Base-by-base conservation (phyloP, 345 rosid genomes). In the Eucalyptus microcorys region DNA sequence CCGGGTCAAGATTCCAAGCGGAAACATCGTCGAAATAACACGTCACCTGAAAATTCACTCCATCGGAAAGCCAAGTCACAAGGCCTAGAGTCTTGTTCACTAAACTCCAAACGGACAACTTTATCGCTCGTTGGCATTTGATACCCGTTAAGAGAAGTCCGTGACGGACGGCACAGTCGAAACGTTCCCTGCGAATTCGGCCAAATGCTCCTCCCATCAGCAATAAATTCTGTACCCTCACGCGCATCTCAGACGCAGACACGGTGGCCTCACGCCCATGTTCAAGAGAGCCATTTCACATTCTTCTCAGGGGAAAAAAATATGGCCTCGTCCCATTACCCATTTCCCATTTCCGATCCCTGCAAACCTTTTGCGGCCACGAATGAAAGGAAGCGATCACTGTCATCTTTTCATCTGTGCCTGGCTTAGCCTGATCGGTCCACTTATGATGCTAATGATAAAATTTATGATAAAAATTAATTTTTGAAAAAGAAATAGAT, bases 381-480 rank as follows among this genome's bases (percentile, higher is more conserved):
- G 1, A 6, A 37, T 21, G 47, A 37, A 76, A 37, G 2, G 30
- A 37, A 76, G 14, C 30, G 30, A 21, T 40, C 47, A 1, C 12
- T 21, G 22, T 37, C 7, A 8, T 37, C 47, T 14, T 76, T 40
- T 3, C 27, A 40, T 10, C 5, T 76, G 22, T 76, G 83, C 2
- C 1, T 8, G 2, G 21, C 24, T 52, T 52, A 0, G 2, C 4
- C 0, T 52, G 24, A 7, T 7, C 0, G 10, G 24, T 1, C 3
- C 0, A 52, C 26, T 52, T 52, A 52, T 0, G 10, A 1, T 0
- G 0, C 0, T 0, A 19, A 52, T 19, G 24, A 52, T 52, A 19
- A 19, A 7, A 3, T 19, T 19, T 19, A 0, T 1, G 0, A 0
- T 0, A 19, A 7, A 17, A 19, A 19, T 21, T 52, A 0, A 52